Conservation (phyloP, 257 asterid genomes). For the Marsdenia floribunda region DNA sequence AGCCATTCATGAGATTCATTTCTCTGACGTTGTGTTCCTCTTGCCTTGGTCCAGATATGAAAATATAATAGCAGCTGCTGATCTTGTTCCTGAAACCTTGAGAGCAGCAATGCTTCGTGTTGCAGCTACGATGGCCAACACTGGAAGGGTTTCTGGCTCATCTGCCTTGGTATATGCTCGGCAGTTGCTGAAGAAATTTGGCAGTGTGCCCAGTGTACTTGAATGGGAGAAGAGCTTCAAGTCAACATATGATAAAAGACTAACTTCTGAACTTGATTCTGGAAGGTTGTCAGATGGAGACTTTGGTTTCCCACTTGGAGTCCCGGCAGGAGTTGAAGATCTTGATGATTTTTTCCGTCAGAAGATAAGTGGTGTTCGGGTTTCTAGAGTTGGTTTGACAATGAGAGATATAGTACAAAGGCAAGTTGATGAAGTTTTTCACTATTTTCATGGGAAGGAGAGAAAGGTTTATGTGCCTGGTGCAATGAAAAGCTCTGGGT, state of each 20-base stretch:
- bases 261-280: constrained; percentile 73
- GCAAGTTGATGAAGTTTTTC: constrained; percentile 73
- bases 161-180: constrained; percentile 68
- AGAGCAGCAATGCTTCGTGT: constrained; percentile 76
- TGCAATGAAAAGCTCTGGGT: constrained; percentile 46
- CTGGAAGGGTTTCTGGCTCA: constrained; percentile 69
- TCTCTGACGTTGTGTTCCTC: not conserved
- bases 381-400: constrained; percentile 76
- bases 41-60: constrained; percentile 66
- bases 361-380: constrained; percentile 72
- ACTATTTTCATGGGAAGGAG: constrained; percentile 62
- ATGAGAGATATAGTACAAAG: constrained; percentile 88
- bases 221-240: constrained; percentile 88
- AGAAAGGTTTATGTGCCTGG: constrained; percentile 59
- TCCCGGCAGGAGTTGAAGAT: constrained; percentile 91
- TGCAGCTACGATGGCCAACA: constrained; percentile 59
- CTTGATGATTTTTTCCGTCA: constrained; percentile 90
- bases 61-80: constrained; percentile 75
- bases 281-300: constrained; percentile 76
- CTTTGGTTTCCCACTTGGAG: constrained; percentile 77
- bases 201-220: constrained; percentile 57
- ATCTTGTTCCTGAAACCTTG: constrained; percentile 79
- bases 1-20: not conserved
- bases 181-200: constrained; percentile 65
- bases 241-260: constrained; percentile 75